Evolutionary conservation across 164 flowering plant species (phyloP).

Genomic region (Berberis thunbergii): DNA sequence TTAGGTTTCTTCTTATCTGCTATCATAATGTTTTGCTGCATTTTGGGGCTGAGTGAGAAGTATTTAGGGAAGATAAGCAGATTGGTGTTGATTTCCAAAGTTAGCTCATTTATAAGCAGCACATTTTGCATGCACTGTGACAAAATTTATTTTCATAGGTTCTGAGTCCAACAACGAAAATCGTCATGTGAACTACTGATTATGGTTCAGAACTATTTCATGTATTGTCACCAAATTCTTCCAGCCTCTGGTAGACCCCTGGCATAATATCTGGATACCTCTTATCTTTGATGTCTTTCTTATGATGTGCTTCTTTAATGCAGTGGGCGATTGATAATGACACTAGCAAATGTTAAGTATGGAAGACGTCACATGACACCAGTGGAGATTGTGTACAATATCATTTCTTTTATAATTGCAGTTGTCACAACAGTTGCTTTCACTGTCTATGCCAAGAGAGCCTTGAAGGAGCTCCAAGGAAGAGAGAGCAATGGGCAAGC

Average conservation of each 20-base stretch:
- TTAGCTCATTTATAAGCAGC: no score
- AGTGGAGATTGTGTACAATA: constrained; percentile 77
- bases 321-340: constrained; percentile 87
- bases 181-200: no score
- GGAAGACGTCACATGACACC: constrained; percentile 62
- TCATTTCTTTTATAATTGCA: constrained; percentile 68
- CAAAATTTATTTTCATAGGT: no score
- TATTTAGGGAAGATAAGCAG: no score
- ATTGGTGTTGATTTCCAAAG: no score
- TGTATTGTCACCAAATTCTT: no score
- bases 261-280: not conserved
- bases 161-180: no score
- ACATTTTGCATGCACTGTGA: no score
- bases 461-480: constrained; percentile 46
- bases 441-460: constrained; percentile 75
- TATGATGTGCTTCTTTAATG: constrained; percentile 7
- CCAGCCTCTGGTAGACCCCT: no score
- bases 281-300: not conserved
- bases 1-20: constrained; percentile 17
- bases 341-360: constrained; percentile 76
- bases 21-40: not conserved
- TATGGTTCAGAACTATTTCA: no score
- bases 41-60: not conserved
- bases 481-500: constrained; percentile 27
- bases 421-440: constrained; percentile 60